Evolutionary conservation across 192 early-diverging fungal species (phyloP).

Genomic region (Gaertneriomyces semiglobifer): DNA sequence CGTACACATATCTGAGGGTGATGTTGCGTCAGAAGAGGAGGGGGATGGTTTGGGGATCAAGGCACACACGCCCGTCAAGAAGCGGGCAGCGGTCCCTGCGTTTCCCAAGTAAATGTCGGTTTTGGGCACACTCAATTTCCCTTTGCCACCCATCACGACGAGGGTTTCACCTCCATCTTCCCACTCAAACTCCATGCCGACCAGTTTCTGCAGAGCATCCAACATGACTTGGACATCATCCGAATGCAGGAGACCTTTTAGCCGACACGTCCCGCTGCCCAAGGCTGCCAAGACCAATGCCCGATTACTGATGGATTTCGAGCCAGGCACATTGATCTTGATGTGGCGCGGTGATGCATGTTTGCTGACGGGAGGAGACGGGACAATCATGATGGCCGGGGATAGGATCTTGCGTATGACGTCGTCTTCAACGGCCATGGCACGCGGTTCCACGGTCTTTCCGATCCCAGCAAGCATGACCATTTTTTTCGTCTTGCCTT

Average conservation of each 20-base stretch:
- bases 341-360: slow-evolving; percentile 15
- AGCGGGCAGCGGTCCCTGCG: slow-evolving; percentile 94
- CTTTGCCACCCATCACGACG: slow-evolving; percentile 77
- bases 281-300: slow-evolving; percentile 88
- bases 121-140: slow-evolving; percentile 68
- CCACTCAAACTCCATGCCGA: slow-evolving; percentile 82
- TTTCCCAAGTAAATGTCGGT: slow-evolving; percentile 91
- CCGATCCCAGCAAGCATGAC: slow-evolving; percentile 85
- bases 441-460: slow-evolving; percentile 74
- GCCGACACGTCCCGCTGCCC: slow-evolving; percentile 71
- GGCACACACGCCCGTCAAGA: slow-evolving; percentile 83
- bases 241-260: slow-evolving; percentile 88
- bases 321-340: slow-evolving; percentile 76
- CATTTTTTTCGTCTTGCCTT: slow-evolving; percentile 85
- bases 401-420: slow-evolving; percentile 82
- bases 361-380: neutral
- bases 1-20: neutral
- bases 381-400: slow-evolving; percentile 62
- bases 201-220: slow-evolving; percentile 81
- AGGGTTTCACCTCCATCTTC: slow-evolving; percentile 90
- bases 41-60: slow-evolving; percentile 52
- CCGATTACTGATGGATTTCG: slow-evolving; percentile 97
- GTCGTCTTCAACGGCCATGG: slow-evolving; percentile 78
- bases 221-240: slow-evolving; percentile 99
- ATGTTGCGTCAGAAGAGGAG: neutral